These are phyloP conservation scores for Hirsutella thompsonii DNA, from an alignment of 2,329 filamentous ascomycete genomes.

Conservation along the genomic window DNA sequence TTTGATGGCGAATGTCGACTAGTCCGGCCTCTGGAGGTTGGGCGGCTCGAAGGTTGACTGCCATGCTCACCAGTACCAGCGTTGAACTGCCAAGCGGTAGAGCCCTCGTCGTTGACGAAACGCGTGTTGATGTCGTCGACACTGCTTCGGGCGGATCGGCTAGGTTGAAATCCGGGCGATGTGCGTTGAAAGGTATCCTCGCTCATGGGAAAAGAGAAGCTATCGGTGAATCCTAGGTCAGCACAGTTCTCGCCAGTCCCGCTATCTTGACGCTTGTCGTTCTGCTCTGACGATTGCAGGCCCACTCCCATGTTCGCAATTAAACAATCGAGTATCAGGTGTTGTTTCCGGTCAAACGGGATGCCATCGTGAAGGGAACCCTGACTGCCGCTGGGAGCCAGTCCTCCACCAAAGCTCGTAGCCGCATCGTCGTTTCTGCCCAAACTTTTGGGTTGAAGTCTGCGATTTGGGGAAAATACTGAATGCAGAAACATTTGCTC, in stretches of 20 bases:
- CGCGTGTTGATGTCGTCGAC: slow-evolving; percentile 49
- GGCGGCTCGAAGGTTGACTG: slow-evolving; percentile 15
- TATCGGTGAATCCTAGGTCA: slow-evolving; percentile 24
- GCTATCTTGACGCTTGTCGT: background rate
- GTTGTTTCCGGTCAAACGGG: slow-evolving; percentile 28
- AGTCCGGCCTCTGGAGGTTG: slow-evolving; percentile 26
- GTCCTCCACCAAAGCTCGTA: slow-evolving; percentile 3
- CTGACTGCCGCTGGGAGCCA: slow-evolving; percentile 20
- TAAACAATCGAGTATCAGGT: slow-evolving; percentile 21
- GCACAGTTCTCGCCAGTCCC: slow-evolving; percentile 7
- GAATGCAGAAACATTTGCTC: slow-evolving; percentile 5
- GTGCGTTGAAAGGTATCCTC: slow-evolving; percentile 26
- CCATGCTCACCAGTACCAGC: slow-evolving; percentile 28
- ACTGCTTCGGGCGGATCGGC: slow-evolving; percentile 34
- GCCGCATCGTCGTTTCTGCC: background rate
- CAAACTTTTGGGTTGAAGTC: slow-evolving; percentile 1
- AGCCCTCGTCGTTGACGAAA: slow-evolving; percentile 37
- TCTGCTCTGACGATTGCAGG: slow-evolving; percentile 7
- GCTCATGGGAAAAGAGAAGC: slow-evolving; percentile 36
- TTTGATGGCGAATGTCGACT: slow-evolving; percentile 25
- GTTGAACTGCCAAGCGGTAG: slow-evolving; percentile 35
- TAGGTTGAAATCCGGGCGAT: slow-evolving; percentile 15
- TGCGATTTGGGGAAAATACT: slow-evolving; percentile 6
- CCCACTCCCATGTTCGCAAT: slow-evolving; percentile 17
- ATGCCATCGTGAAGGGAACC: slow-evolving; percentile 12